Evolutionary conservation across 768 basidiomycete species (phyloP).

Genomic region (Termitomyces sp.): DNA sequence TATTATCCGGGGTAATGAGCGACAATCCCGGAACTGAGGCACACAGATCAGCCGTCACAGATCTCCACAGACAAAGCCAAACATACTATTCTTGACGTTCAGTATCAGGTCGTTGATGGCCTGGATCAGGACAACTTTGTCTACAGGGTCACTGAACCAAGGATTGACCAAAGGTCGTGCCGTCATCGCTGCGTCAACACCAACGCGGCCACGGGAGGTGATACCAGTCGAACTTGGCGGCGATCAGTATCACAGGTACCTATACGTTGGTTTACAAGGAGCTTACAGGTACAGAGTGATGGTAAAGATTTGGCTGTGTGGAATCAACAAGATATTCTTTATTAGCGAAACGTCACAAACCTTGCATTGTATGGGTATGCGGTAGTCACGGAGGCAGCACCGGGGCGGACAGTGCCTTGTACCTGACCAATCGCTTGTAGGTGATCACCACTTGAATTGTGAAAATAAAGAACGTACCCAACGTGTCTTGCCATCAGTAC

Average conservation of each 20-base stretch:
- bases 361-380: constrained; percentile 48
- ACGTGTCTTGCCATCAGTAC: constrained; percentile 43
- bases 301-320: constrained; percentile 48
- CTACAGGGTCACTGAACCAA: constrained; percentile 57
- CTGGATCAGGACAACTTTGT: constrained; percentile 48
- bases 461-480: constrained; percentile 32
- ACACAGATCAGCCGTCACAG: constrained; percentile 7
- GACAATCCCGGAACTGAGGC: constrained; percentile 44
- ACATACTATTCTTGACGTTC: constrained; percentile 38
- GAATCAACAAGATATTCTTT: neutral
- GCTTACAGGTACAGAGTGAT: constrained; percentile 59
- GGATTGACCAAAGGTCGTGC: constrained; percentile 48
- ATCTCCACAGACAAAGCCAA: neutral
- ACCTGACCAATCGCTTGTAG: constrained; percentile 26
- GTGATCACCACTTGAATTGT: neutral
- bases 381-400: constrained; percentile 50
- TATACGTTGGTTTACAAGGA: neutral
- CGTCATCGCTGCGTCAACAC: constrained; percentile 50
- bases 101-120: constrained; percentile 48
- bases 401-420: constrained; percentile 64
- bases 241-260: constrained; percentile 1
- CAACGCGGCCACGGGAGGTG: constrained; percentile 60
- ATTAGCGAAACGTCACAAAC: constrained; percentile 12
- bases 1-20: constrained; percentile 59
- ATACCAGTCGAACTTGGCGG: constrained; percentile 50